Evolutionary conservation across 1,284 basidiomycete species (phyloP).

Genomic region (Athelia sp.): DNA sequence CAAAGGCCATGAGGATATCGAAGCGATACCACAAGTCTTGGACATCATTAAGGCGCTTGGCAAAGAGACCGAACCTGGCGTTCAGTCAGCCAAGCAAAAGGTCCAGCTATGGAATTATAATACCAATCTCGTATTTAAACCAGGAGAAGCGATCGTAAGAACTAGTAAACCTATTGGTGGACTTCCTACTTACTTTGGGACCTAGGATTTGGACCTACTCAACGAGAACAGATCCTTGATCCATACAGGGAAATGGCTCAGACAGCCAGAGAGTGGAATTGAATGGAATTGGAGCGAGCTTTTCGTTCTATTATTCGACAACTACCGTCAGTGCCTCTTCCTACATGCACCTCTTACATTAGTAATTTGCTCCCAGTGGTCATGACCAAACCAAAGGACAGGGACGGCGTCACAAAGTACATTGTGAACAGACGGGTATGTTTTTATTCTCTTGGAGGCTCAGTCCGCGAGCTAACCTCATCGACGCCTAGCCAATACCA

Average conservation of each 20-base stretch:
- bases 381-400: constrained; percentile 79
- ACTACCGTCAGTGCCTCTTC: constrained; percentile 64
- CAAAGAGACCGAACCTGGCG: constrained; percentile 82
- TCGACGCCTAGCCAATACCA: constrained; percentile 78
- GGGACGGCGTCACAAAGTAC: constrained; percentile 69
- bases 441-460: constrained; percentile 8
- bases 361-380: constrained; percentile 53
- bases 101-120: constrained; percentile 86
- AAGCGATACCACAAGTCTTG: constrained; percentile 77
- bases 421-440: constrained; percentile 76
- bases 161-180: too few relatives aligned
- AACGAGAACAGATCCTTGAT: constrained; percentile 81
- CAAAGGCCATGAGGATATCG: constrained; percentile 70
- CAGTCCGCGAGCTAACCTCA: background rate
- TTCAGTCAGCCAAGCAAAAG: constrained; percentile 78
- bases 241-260: constrained; percentile 74
- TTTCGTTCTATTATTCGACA: constrained; percentile 86
- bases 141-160: constrained; percentile 73
- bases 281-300: constrained; percentile 84
- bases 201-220: constrained; percentile 81
- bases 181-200: constrained; percentile 4
- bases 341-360: background rate
- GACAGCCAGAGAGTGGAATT: constrained; percentile 83
- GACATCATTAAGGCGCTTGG: constrained; percentile 82
- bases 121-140: constrained; percentile 73